phyloP scores from a whole-genome alignment of 371 early-diverging fungal species.

The Lichtheimia ornata region DNA sequence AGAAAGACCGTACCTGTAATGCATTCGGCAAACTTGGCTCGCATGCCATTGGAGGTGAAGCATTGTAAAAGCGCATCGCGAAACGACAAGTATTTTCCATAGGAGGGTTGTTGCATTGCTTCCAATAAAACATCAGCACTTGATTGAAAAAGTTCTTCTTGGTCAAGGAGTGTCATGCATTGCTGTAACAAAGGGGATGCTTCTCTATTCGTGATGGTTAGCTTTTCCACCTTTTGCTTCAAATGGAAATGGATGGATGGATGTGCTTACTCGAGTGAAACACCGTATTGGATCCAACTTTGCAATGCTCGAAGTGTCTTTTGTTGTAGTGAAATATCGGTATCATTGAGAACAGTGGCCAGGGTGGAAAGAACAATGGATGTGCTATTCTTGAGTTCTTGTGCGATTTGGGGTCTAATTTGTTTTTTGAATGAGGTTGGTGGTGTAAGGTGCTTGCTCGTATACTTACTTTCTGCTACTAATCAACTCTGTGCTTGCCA shows the following conservation, averaged over 20 bases:
- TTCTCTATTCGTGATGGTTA: slow-evolving; percentile 17
- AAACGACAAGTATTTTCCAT: slow-evolving; percentile 40
- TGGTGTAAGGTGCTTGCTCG: not conserved
- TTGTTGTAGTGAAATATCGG: slow-evolving; percentile 23
- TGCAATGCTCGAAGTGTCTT: slow-evolving; percentile 57
- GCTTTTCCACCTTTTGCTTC: not conserved
- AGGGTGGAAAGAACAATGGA: slow-evolving; percentile 51
- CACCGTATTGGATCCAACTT: slow-evolving; percentile 68
- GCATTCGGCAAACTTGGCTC: slow-evolving; percentile 41
- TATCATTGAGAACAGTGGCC: slow-evolving; percentile 14
- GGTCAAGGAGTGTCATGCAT: slow-evolving; percentile 39
- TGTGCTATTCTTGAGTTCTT: slow-evolving; percentile 49
- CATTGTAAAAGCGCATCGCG: slow-evolving; percentile 56
- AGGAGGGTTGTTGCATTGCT: slow-evolving; percentile 49
- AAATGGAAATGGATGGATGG: not conserved
- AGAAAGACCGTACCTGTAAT: slow-evolving; percentile 36
- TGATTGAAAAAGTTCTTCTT: slow-evolving; percentile 48
- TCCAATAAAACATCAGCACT: slow-evolving; percentile 58
- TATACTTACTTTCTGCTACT: slow-evolving; percentile 49
- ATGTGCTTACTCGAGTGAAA: slow-evolving; percentile 52
- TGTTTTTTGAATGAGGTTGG: not conserved
- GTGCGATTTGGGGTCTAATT: slow-evolving; percentile 22
- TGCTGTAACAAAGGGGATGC: slow-evolving; percentile 46
- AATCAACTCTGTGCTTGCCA: slow-evolving; percentile 58
- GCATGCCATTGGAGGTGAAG: slow-evolving; percentile 56